These are phyloP conservation scores for Marvania coccoides DNA, from an alignment of 139 green algal genomes.

Conservation along the genomic window DNA sequence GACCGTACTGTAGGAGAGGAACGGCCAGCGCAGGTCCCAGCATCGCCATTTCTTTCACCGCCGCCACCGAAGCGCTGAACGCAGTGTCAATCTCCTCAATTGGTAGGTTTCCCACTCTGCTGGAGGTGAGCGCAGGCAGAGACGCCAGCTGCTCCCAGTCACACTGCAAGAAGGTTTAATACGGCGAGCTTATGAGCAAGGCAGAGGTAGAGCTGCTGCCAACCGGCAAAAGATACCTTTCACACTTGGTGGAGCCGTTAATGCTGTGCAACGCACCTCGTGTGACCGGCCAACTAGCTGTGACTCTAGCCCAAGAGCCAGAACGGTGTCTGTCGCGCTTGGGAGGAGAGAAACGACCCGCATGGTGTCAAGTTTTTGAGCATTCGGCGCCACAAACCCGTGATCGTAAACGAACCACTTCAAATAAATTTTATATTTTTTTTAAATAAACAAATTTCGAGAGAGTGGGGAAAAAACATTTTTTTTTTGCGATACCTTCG, in stretches of 20 bases:
- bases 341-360: constrained; percentile 50
- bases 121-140: constrained; percentile 23
- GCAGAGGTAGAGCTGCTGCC: too few species aligned
- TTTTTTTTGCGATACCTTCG: too few species aligned
- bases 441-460: too few species aligned
- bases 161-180: constrained; percentile 44
- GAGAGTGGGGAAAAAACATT: too few species aligned
- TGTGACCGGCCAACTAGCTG: constrained; percentile 35
- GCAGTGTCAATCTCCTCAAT: constrained; percentile 33
- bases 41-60: constrained; percentile 23
- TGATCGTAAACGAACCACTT: too few species aligned
- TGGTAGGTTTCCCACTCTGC: constrained; percentile 24
- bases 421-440: too few species aligned
- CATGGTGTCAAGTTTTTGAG: too few species aligned
- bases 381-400: too few species aligned
- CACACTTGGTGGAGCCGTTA: not conserved
- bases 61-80: constrained; percentile 22
- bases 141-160: constrained; percentile 19
- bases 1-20: constrained; percentile 38
- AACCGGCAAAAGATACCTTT: too few species aligned
- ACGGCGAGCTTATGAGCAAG: too few species aligned
- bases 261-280: constrained; percentile 7
- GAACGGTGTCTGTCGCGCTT: constrained; percentile 40
- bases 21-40: constrained; percentile 19
- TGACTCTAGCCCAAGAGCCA: constrained; percentile 3